A percentile compares a stretch with the other conserved stretches of the same genome.
Evolutionary conservation across 352 stramenopile genomes (phyloP).

Genomic region (Phytophthora lateralis): DNA sequence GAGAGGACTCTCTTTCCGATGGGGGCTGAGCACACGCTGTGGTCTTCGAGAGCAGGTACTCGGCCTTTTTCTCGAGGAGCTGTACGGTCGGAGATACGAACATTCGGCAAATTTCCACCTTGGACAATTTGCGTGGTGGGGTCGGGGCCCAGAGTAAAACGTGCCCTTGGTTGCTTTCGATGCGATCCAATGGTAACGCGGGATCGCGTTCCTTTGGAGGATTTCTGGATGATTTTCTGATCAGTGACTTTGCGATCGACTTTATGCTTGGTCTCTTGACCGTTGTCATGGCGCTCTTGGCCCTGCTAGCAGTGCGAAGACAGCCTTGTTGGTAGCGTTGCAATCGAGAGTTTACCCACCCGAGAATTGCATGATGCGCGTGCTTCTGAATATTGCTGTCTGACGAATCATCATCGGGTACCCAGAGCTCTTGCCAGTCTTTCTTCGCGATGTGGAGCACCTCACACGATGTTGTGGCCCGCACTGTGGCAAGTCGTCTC

Average conservation of each 20-base stretch:
- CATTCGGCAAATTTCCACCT: conserved; percentile 17
- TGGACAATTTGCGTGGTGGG: conserved; percentile 9
- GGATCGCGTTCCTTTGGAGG: background rate
- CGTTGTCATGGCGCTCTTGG: conserved; percentile 15
- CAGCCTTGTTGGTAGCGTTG: conserved; percentile 43
- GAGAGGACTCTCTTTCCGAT: conserved; percentile 7
- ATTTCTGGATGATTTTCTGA: conserved; percentile 5
- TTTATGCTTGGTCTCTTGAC: background rate
- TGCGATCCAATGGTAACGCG: background rate
- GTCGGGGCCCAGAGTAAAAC: conserved; percentile 11
- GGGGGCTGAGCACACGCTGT: background rate
- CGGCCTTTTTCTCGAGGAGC: conserved; percentile 17
- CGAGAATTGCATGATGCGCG: conserved; percentile 53
- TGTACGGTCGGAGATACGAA: conserved; percentile 21
- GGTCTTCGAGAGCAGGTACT: conserved; percentile 14
- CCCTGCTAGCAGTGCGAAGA: conserved; percentile 45
- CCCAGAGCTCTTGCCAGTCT: conserved; percentile 64
- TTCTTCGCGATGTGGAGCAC: conserved; percentile 62
- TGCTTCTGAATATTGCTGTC: conserved; percentile 54
- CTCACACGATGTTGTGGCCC: conserved; percentile 57
- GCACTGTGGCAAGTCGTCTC: conserved; percentile 44
- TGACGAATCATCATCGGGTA: conserved; percentile 24
- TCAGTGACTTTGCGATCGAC: background rate
- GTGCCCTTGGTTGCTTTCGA: background rate
- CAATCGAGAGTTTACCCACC: conserved; percentile 54